These are phyloP conservation scores for Globisporangium middletonii DNA, from an alignment of 352 stramenopile genomes.

Conservation along the genomic window DNA sequence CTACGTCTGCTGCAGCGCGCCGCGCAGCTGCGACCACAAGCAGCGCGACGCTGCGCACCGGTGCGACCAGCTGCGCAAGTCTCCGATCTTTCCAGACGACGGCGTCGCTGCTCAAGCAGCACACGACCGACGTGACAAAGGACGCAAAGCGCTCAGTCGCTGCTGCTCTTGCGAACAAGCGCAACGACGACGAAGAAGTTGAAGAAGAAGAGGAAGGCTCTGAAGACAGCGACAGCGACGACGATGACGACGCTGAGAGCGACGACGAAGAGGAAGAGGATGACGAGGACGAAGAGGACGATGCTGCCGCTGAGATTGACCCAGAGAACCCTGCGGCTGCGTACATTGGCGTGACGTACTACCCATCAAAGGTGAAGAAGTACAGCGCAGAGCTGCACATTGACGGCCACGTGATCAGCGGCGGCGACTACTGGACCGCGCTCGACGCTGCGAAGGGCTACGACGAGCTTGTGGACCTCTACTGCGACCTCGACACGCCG, in stretches of 20 bases:
- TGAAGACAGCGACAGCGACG: constrained; percentile 6
- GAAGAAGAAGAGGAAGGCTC: constrained; percentile 3
- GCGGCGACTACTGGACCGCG: constrained; percentile 79
- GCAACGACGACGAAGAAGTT: not conserved
- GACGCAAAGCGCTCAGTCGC: constrained; percentile 12
- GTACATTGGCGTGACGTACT: constrained; percentile 68
- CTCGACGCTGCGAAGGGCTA: constrained; percentile 77
- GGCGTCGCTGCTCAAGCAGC: constrained; percentile 13
- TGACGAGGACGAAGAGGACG: constrained; percentile 18
- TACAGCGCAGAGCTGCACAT: constrained; percentile 73
- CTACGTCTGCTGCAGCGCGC: not conserved
- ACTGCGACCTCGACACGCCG: constrained; percentile 69
- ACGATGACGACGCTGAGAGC: constrained; percentile 15
- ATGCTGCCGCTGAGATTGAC: constrained; percentile 27
- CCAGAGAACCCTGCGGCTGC: constrained; percentile 22
- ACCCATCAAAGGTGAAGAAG: constrained; percentile 73
- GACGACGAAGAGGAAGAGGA: constrained; percentile 17
- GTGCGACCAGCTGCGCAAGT: not conserved
- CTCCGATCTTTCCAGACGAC: constrained; percentile 14
- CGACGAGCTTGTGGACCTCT: constrained; percentile 76
- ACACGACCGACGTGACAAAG: constrained; percentile 17
- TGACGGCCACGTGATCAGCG: constrained; percentile 61
- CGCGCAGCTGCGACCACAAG: not conserved
- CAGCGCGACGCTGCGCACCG: not conserved
- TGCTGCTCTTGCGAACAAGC: constrained; percentile 7